A percentile compares a stretch with the other conserved stretches of the same genome.
phyloP scores from a whole-genome alignment of 1,139 yeast genomes.

The Hyphopichia wangnamkhiaoensis region DNA sequence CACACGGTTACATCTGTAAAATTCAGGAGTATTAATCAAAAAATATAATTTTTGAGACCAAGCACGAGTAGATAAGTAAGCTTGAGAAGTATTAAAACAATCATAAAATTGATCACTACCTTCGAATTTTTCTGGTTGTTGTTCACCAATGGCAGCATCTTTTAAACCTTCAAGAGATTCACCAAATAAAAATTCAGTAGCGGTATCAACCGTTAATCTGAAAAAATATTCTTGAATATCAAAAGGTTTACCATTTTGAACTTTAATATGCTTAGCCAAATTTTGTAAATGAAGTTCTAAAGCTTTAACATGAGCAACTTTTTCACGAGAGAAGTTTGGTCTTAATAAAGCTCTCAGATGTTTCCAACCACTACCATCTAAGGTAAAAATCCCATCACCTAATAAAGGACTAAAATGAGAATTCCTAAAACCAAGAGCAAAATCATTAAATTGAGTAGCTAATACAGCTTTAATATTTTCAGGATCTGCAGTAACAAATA shows the following conservation, averaged over 20 bases:
- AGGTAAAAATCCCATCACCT: slow-evolving; percentile 58
- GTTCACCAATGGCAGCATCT: slow-evolving; percentile 30
- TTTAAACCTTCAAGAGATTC: slow-evolving; percentile 32
- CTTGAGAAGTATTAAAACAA: slow-evolving; percentile 32
- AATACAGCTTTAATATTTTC: slow-evolving; percentile 37
- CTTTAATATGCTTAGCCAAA: slow-evolving; percentile 33
- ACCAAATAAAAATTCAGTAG: slow-evolving; percentile 45
- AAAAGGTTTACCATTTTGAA: slow-evolving; percentile 22
- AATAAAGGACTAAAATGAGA: slow-evolving; percentile 40
- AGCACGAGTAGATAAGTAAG: slow-evolving; percentile 28
- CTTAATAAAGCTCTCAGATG: slow-evolving; percentile 55
- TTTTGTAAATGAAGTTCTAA: slow-evolving; percentile 45
- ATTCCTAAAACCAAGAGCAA: slow-evolving; percentile 48
- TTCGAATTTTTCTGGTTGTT: slow-evolving; percentile 17
- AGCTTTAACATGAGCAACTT: slow-evolving; percentile 46
- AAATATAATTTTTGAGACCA: slow-evolving; percentile 30
- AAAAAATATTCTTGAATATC: slow-evolving; percentile 40
- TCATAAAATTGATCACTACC: slow-evolving; percentile 25
- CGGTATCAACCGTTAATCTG: slow-evolving; percentile 40
- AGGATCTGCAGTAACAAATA: slow-evolving; percentile 23
- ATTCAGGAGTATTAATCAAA: slow-evolving; percentile 23
- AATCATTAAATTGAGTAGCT: slow-evolving; percentile 48
- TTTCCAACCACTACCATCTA: slow-evolving; percentile 57
- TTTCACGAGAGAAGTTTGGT: slow-evolving; percentile 56
- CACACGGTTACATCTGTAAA: slow-evolving; percentile 17